phyloP scores from a whole-genome alignment of 106 monocot genomes.

The Dactylorhiza incarnata region DNA sequence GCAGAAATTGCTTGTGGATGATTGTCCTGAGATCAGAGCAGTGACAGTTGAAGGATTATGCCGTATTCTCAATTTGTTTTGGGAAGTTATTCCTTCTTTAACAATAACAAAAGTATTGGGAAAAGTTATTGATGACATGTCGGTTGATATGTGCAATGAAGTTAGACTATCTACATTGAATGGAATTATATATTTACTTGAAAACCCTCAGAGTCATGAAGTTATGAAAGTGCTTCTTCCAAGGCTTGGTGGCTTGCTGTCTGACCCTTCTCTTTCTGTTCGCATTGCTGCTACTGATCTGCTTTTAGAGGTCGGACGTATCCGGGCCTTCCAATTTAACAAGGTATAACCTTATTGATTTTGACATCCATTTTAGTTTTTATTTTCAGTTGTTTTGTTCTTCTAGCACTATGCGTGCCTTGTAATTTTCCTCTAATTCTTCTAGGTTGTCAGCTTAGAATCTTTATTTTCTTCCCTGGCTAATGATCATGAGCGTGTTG shows the following conservation, averaged over 20 bases:
- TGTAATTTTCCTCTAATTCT: slow-evolving; percentile 11
- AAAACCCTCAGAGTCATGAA: slow-evolving; percentile 86
- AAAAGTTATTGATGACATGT: slow-evolving; percentile 64
- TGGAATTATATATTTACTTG: slow-evolving; percentile 76
- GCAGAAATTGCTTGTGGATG: slow-evolving; percentile 75
- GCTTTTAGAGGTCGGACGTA: slow-evolving; percentile 63
- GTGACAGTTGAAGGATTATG: slow-evolving; percentile 81
- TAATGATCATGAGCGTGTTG: slow-evolving; percentile 71
- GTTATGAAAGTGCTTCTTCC: slow-evolving; percentile 87
- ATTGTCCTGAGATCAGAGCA: slow-evolving; percentile 71
- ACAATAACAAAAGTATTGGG: slow-evolving; percentile 62
- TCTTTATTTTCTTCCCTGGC: slow-evolving; percentile 58
- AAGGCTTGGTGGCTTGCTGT: slow-evolving; percentile 50
- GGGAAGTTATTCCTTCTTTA: slow-evolving; percentile 94
- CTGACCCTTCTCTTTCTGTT: slow-evolving; percentile 69
- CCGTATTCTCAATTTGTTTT: slow-evolving; percentile 80
- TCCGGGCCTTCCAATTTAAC: slow-evolving; percentile 59
- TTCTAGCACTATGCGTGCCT: background rate
- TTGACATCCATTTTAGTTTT: background rate
- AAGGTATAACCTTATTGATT: slow-evolving; percentile 39
- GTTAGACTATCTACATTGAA: slow-evolving; percentile 68
- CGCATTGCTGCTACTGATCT: slow-evolving; percentile 63
- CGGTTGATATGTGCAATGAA: slow-evolving; percentile 63
- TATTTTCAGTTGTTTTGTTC: background rate
- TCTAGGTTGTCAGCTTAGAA: slow-evolving; percentile 71